Evolutionary conservation across 2,329 filamentous ascomycete species (phyloP).

Genomic region (Hypomyces rosellus): DNA sequence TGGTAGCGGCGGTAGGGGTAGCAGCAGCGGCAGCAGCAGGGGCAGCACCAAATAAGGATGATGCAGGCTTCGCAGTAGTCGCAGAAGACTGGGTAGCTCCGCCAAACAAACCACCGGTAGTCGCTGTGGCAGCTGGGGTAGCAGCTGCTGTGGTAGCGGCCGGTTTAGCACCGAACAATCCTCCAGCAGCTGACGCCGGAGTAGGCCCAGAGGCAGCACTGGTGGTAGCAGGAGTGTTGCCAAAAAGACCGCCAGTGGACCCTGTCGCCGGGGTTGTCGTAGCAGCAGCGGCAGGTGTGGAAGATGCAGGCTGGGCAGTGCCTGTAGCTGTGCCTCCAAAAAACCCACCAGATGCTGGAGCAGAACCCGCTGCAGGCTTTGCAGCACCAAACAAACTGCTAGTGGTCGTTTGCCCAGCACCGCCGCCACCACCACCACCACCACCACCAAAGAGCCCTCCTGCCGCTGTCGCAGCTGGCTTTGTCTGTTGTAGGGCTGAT

Average conservation of each 20-base stretch:
- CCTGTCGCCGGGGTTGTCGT: slow-evolving; percentile 27
- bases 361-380: slow-evolving; percentile 19
- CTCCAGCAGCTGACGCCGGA: slow-evolving; percentile 21
- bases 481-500: slow-evolving; percentile 10
- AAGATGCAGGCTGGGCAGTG: slow-evolving; percentile 17
- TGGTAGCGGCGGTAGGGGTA: slow-evolving; percentile 19
- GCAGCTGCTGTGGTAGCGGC: slow-evolving; percentile 21
- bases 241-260: slow-evolving; percentile 31
- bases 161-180: slow-evolving; percentile 29
- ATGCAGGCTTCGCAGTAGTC: slow-evolving; percentile 17
- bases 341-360: slow-evolving; percentile 17
- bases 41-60: slow-evolving; percentile 21
- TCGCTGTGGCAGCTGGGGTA: slow-evolving; percentile 21
- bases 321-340: slow-evolving; percentile 19
- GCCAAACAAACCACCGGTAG: slow-evolving; percentile 20
- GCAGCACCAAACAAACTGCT: slow-evolving; percentile 15
- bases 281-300: slow-evolving; percentile 23
- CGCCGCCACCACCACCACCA: slow-evolving; percentile 2
- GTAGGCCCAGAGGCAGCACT: slow-evolving; percentile 16
- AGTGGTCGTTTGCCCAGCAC: slow-evolving; percentile 20
- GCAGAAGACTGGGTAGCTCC: slow-evolving; percentile 17
- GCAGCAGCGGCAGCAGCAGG: slow-evolving; percentile 13
- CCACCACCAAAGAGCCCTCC: slow-evolving; percentile 24
- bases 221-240: slow-evolving; percentile 22
- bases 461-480: slow-evolving; percentile 13